A percentile compares a stretch with the other conserved stretches of the same genome.
Evolutionary conservation across 495 filamentous ascomycete genomes (phyloP).

Genomic region (Hypomontagnella submonticulosa): DNA sequence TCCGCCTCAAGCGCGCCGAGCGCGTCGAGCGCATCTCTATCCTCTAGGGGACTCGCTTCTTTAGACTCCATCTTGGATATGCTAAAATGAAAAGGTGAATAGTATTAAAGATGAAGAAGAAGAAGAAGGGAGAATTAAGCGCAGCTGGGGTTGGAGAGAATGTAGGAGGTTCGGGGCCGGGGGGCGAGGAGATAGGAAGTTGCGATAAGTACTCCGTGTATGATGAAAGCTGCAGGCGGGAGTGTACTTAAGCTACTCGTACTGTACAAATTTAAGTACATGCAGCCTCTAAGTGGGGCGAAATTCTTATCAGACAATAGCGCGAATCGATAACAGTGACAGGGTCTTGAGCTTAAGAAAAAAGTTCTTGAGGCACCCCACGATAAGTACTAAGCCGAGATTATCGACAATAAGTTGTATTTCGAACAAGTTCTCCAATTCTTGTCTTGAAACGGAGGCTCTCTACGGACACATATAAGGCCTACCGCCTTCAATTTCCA

Average conservation of each 20-base stretch:
- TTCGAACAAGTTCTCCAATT: background rate
- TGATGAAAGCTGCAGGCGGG: background rate
- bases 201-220: slow-evolving; percentile 20
- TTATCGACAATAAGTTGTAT: background rate
- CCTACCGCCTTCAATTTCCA: background rate
- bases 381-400: slow-evolving; percentile 13
- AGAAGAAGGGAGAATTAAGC: background rate
- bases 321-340: slow-evolving; percentile 25
- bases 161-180: slow-evolving; percentile 12
- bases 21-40: slow-evolving; percentile 83
- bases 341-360: slow-evolving; percentile 30
- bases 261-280: background rate
- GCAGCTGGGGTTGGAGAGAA: background rate
- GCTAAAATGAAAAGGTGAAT: background rate
- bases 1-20: slow-evolving; percentile 87
- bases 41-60: slow-evolving; percentile 56
- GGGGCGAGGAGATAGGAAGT: slow-evolving; percentile 29
- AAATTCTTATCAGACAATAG: slow-evolving; percentile 13
- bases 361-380: slow-evolving; percentile 38
- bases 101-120: background rate
- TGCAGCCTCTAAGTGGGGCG: slow-evolving; percentile 9
- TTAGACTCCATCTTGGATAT: slow-evolving; percentile 32
- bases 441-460: background rate
- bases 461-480: slow-evolving; percentile 4
- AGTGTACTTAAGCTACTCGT: background rate